These are phyloP conservation scores for Colletotrichum horii DNA, from an alignment of 2,329 filamentous ascomycete species.

Conservation along the genomic window DNA sequence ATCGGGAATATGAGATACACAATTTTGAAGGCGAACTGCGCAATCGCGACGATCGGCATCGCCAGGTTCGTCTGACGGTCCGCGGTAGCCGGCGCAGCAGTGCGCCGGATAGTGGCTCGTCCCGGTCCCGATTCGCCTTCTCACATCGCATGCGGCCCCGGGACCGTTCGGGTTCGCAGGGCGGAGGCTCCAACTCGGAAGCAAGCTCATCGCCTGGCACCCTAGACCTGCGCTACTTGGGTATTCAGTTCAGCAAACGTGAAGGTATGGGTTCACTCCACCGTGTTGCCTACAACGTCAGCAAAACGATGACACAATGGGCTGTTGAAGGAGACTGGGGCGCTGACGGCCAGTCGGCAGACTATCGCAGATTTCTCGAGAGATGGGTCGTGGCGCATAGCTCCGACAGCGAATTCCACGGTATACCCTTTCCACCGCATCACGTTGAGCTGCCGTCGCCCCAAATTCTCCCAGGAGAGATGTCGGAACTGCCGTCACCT, in stretches of 20 bases:
- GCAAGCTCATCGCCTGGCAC: constrained; percentile 24
- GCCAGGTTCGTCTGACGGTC: constrained; percentile 48
- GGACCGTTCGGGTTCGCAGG: constrained; percentile 34
- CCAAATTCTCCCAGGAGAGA: constrained; percentile 40
- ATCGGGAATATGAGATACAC: constrained; percentile 53
- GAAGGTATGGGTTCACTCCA: constrained; percentile 42
- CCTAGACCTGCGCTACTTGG: constrained; percentile 52
- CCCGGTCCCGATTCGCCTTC: constrained; percentile 46
- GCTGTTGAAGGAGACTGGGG: not conserved
- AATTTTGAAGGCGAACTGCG: constrained; percentile 52
- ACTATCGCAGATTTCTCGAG: constrained; percentile 51
- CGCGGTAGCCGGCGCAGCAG: constrained; percentile 45
- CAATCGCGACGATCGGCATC: constrained; percentile 50
- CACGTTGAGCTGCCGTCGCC: constrained; percentile 53
- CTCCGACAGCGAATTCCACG: constrained; percentile 51
- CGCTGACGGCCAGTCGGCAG: constrained; percentile 28
- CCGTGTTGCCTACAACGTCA: not conserved
- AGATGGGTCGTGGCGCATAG: constrained; percentile 51
- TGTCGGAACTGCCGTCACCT: constrained; percentile 21
- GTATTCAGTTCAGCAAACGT: constrained; percentile 53
- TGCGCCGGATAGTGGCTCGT: constrained; percentile 39
- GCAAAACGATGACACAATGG: not conserved
- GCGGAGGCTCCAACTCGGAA: constrained; percentile 25
- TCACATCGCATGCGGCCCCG: constrained; percentile 46
- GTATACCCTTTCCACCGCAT: constrained; percentile 49